Evolutionary conservation across 345 rosid genomes (phyloP).

Genomic region (Pistacia atlantica): DNA sequence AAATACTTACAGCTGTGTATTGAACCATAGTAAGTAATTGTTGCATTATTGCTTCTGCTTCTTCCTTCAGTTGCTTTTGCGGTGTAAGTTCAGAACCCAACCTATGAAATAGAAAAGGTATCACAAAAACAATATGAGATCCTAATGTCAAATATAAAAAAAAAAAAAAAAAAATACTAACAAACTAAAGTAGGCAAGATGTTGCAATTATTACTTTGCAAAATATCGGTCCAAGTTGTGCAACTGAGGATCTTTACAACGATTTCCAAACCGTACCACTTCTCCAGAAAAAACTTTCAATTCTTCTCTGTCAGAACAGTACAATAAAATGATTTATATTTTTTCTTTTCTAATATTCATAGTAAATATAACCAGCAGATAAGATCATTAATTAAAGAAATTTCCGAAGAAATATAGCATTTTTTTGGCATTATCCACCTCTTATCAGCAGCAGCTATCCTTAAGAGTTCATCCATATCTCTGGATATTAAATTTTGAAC

Average conservation of each 20-base stretch:
- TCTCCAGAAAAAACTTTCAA: conserved; percentile 85
- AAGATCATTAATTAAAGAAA: not conserved
- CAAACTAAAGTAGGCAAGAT: conserved; percentile 27
- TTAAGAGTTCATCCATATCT: conserved; percentile 78
- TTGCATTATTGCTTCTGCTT: conserved; percentile 70
- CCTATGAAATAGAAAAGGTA: conserved; percentile 47
- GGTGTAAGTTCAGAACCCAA: conserved; percentile 75
- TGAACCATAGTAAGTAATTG: conserved; percentile 81
- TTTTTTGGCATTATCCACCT: conserved; percentile 46
- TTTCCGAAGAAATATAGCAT: not conserved
- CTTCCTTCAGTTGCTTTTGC: conserved; percentile 75
- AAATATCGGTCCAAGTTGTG: conserved; percentile 93
- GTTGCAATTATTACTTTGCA: conserved; percentile 61
- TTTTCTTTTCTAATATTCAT: not conserved
- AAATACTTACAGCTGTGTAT: conserved; percentile 80
- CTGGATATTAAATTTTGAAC: conserved; percentile 81
- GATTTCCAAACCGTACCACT: conserved; percentile 98
- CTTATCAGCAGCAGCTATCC: conserved; percentile 88
- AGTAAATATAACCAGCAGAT: not conserved
- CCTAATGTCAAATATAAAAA: not conserved
- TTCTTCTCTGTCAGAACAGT: conserved; percentile 69
- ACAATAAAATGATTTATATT: conserved; percentile 8
- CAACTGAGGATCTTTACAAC: conserved; percentile 99
- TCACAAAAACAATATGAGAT: conserved; percentile 22
- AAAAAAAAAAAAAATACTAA: not conserved